A percentile compares a stretch with the other conserved stretches of the same genome.
Evolutionary conservation across 73 alveolate genomes (phyloP).

Genomic region (Durusdinium trenchii): DNA sequence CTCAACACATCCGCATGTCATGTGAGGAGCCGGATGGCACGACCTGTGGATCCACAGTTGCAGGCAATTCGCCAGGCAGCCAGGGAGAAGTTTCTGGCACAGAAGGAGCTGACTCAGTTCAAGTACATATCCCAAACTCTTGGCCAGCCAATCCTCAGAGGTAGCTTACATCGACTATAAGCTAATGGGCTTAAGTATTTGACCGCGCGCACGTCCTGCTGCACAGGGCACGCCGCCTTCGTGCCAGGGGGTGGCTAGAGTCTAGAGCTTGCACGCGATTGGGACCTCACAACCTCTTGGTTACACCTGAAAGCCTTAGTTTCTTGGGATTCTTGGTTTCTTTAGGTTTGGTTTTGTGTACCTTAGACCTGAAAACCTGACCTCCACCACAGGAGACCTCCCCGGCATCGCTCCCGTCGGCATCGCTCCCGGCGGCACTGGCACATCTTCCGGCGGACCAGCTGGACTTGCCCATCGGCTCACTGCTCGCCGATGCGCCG

Average conservation of each 20-base stretch:
- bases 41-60: conserved; percentile 36
- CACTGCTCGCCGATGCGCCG: conserved; percentile 55
- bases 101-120: background rate
- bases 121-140: too few species aligned
- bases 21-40: too few species aligned
- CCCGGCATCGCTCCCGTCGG: background rate
- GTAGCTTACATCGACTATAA: background rate
- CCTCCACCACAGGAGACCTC: too few species aligned
- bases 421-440: conserved; percentile 2
- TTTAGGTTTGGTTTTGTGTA: background rate
- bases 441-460: conserved; percentile 56
- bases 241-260: too few species aligned
- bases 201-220: too few species aligned
- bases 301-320: too few species aligned
- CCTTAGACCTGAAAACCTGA: too few species aligned
- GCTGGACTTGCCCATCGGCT: conserved; percentile 60
- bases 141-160: background rate
- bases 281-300: too few species aligned
- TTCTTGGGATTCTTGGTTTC: background rate
- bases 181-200: too few species aligned
- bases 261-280: too few species aligned
- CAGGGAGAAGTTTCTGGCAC: conserved; percentile 32
- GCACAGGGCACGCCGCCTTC: too few species aligned
- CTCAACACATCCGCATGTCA: too few species aligned
- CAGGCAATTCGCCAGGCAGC: conserved; percentile 45